Evolutionary conservation across 2,329 filamentous ascomycete genomes (phyloP).

Genomic region (Neurospora sp.): DNA sequence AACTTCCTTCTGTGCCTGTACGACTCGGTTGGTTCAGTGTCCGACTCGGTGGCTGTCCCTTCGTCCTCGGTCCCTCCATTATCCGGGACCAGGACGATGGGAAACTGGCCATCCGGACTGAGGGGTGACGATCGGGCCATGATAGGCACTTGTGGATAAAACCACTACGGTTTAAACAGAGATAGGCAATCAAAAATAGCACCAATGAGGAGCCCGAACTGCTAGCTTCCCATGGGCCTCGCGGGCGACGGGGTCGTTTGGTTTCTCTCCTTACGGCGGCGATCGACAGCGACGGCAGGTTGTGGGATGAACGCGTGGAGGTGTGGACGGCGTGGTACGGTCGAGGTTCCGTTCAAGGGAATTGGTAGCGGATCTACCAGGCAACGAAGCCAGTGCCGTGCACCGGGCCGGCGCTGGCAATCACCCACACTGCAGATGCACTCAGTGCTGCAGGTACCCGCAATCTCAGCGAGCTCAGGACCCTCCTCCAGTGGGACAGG

Average conservation of each 20-base stretch:
- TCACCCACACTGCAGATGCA: neutral
- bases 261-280: neutral
- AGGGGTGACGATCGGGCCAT: conserved; percentile 17
- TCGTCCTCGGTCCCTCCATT: conserved; percentile 2
- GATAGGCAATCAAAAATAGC: neutral
- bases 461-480: neutral
- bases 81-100: conserved; percentile 16
- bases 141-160: neutral
- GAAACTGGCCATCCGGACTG: conserved; percentile 14
- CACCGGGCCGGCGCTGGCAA: neutral
- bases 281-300: neutral
- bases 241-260: neutral
- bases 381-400: neutral
- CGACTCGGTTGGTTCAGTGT: conserved; percentile 7
- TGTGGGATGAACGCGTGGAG: neutral
- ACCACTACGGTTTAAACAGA: neutral
- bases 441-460: neutral
- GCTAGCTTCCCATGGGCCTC: neutral
- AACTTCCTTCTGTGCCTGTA: conserved; percentile 4
- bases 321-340: neutral
- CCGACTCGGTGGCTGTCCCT: conserved; percentile 5
- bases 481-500: neutral
- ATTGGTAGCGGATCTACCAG: neutral
- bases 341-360: neutral
- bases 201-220: neutral